A percentile compares a stretch with the other conserved stretches of the same genome.
Evolutionary conservation across 164 flowering plant species (phyloP).

Genomic region (Berberis vulgaris): DNA sequence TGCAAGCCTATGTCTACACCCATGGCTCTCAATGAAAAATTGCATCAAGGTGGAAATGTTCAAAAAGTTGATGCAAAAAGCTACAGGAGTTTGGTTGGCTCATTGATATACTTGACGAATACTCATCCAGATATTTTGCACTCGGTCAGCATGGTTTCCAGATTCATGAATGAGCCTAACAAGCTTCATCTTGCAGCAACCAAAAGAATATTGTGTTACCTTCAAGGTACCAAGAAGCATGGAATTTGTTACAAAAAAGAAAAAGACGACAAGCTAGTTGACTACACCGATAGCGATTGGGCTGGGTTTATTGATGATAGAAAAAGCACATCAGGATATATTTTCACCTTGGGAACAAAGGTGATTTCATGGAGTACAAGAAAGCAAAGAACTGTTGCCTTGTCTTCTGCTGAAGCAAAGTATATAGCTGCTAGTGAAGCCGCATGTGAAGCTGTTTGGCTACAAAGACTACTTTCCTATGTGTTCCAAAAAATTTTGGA

Average conservation of each 20-base stretch:
- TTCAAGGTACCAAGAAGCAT: background rate
- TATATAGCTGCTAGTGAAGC: background rate
- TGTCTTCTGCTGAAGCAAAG: background rate
- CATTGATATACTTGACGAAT: slow-evolving; percentile 7
- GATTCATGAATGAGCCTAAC: slow-evolving; percentile 9
- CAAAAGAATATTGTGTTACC: slow-evolving; percentile 1
- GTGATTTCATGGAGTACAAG: no score
- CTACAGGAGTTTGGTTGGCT: slow-evolving; percentile 7
- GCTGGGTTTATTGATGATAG: background rate
- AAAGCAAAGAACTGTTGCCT: no score
- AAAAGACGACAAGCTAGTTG: background rate
- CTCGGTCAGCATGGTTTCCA: background rate
- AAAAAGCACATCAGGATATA: no score
- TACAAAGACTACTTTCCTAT: background rate
- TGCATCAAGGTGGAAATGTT: slow-evolving; percentile 6
- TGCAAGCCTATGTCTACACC: slow-evolving; percentile 11
- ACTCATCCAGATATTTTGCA: slow-evolving; percentile 7
- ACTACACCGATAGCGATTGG: slow-evolving; percentile 6
- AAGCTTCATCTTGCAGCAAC: slow-evolving; percentile 2
- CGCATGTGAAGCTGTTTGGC: background rate
- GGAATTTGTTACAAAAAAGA: background rate
- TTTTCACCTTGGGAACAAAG: no score
- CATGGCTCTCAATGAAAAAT: slow-evolving; percentile 8
- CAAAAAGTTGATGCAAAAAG: background rate
- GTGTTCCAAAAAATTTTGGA: background rate